Evolutionary conservation across 2,329 filamentous ascomycete species (phyloP).

Genomic region (Paraphaeosphaeria sporulosa): DNA sequence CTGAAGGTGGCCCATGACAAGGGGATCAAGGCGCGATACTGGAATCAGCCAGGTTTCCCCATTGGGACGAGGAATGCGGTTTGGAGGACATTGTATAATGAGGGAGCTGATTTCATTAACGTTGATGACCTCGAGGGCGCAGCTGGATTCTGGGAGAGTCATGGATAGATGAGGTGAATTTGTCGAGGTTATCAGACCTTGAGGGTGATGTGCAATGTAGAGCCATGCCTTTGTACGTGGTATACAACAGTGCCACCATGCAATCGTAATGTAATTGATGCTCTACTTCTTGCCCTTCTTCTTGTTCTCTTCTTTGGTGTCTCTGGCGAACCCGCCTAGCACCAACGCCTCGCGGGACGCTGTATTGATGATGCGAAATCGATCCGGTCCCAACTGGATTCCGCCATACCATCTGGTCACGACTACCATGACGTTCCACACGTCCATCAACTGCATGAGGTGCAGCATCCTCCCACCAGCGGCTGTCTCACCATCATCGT

Average conservation of each 20-base stretch:
- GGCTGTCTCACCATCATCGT: slow-evolving; percentile 95
- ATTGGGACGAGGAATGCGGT: slow-evolving; percentile 58
- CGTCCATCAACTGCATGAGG: slow-evolving; percentile 91
- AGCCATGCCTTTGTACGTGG: too few species aligned
- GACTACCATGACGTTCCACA: slow-evolving; percentile 92
- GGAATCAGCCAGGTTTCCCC: slow-evolving; percentile 66
- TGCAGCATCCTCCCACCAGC: slow-evolving; percentile 86
- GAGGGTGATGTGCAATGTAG: background rate
- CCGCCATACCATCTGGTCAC: slow-evolving; percentile 97
- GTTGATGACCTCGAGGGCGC: slow-evolving; percentile 66
- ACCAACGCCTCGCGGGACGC: slow-evolving; percentile 86
- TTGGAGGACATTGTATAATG: slow-evolving; percentile 65
- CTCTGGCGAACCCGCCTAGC: slow-evolving; percentile 72
- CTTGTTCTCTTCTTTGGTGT: slow-evolving; percentile 51
- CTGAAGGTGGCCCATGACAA: slow-evolving; percentile 61
- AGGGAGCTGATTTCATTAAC: slow-evolving; percentile 69
- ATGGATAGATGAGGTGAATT: slow-evolving; percentile 16
- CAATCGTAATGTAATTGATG: too few species aligned
- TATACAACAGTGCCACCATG: too few species aligned
- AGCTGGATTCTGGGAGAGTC: slow-evolving; percentile 52
- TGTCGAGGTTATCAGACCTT: background rate
- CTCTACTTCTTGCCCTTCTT: slow-evolving; percentile 45
- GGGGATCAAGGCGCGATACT: slow-evolving; percentile 68
- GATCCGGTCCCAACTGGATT: slow-evolving; percentile 83
- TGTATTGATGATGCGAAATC: slow-evolving; percentile 89